phyloP scores from a whole-genome alignment of 352 stramenopile species.

The Phytophthora pistaciae region DNA sequence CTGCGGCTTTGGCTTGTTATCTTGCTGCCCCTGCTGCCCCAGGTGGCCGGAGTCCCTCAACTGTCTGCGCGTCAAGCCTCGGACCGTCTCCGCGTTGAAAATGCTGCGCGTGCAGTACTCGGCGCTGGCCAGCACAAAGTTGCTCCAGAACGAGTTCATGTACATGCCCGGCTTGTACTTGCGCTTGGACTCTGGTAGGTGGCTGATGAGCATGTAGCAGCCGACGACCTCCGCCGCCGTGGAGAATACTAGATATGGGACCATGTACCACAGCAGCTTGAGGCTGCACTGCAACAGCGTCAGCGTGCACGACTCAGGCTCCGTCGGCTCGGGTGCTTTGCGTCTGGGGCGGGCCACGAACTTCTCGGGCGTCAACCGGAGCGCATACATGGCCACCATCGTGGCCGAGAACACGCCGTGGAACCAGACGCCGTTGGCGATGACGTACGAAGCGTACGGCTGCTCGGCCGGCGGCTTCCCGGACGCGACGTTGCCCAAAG shows the following conservation, averaged over 20 bases:
- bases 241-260: constrained; percentile 1
- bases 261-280: constrained; percentile 9
- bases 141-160: constrained; percentile 14
- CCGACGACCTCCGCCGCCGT: neutral
- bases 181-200: neutral
- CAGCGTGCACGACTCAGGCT: neutral
- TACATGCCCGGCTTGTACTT: constrained; percentile 33
- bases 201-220: neutral
- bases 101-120: constrained; percentile 19
- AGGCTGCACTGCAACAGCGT: neutral
- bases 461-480: constrained; percentile 10
- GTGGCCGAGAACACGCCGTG: constrained; percentile 8
- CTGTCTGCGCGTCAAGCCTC: constrained; percentile 2
- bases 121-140: constrained; percentile 6
- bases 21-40: neutral
- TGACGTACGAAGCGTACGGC: constrained; percentile 2
- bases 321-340: neutral
- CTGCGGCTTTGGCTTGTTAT: neutral
- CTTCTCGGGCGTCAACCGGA: constrained; percentile 2
- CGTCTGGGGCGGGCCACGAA: neutral
- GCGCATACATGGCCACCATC: constrained; percentile 1
- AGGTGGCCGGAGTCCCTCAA: neutral
- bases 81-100: constrained; percentile 16
- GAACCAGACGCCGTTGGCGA: constrained; percentile 11
- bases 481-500: constrained; percentile 7